Percentiles rank a stretch among this genome's conserved stretches.
These are phyloP conservation scores for Phytophthora melonis DNA, from an alignment of 352 stramenopile genomes.

Conservation along the genomic window DNA sequence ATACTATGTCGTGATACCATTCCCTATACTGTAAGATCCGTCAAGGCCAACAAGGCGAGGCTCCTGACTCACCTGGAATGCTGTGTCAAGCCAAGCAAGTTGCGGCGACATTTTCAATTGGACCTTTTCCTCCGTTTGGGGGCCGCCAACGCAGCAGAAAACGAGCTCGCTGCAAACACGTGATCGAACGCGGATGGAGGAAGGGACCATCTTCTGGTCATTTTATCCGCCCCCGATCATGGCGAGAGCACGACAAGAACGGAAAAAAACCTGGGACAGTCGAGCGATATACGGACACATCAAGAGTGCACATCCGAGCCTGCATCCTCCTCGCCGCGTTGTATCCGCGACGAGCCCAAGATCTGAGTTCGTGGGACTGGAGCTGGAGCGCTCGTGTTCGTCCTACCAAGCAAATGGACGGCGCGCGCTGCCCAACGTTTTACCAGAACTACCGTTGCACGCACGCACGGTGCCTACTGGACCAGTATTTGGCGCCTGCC, in stretches of 20 bases:
- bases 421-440: too few species aligned
- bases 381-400: neutral
- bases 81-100: neutral
- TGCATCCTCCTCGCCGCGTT: conserved; percentile 25
- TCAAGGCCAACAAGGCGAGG: too few species aligned
- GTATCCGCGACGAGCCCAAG: conserved; percentile 6
- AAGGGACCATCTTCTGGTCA: conserved; percentile 8
- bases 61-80: neutral
- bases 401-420: too few species aligned
- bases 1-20: neutral
- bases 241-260: neutral
- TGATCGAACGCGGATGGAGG: neutral
- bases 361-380: conserved; percentile 38
- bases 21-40: too few species aligned
- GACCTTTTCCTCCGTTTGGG: neutral
- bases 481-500: too few species aligned
- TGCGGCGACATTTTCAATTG: neutral
- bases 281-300: conserved; percentile 34
- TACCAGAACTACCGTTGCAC: too few species aligned
- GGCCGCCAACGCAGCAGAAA: neutral
- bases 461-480: too few species aligned
- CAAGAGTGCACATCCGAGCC: conserved; percentile 28
- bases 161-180: neutral
- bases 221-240: neutral
- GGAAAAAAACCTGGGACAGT: conserved; percentile 13